These are phyloP conservation scores for Lactarius hengduanensis DNA, from an alignment of 768 basidiomycete genomes.

Conservation along the genomic window DNA sequence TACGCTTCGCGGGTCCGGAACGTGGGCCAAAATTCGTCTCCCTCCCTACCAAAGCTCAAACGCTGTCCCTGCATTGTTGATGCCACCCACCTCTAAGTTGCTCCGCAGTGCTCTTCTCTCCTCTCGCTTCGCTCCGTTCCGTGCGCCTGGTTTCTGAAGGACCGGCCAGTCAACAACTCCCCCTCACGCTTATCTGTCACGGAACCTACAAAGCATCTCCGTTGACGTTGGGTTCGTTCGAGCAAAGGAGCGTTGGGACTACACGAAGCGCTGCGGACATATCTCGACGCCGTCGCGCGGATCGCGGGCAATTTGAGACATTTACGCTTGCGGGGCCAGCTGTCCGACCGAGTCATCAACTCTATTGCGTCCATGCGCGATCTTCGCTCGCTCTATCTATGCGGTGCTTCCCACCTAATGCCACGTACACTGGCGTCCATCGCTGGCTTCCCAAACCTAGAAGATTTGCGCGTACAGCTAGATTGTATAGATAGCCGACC, in stretches of 20 bases:
- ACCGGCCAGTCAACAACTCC: conserved; percentile 17
- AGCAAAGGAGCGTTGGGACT: conserved; percentile 6
- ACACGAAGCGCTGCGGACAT: conserved; percentile 18
- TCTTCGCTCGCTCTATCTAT: conserved; percentile 26
- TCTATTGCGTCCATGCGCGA: conserved; percentile 23
- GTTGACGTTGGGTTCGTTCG: conserved; percentile 25
- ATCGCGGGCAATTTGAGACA: conserved; percentile 20
- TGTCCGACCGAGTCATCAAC: conserved; percentile 22
- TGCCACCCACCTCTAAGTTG: background rate
- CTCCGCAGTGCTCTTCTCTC: conserved; percentile 16
- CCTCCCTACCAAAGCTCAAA: conserved; percentile 5
- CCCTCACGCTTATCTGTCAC: conserved; percentile 27
- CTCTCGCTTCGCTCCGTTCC: conserved; percentile 23
- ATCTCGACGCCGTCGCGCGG: conserved; percentile 25
- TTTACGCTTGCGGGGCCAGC: conserved; percentile 26
- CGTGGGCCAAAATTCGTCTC: conserved; percentile 21
- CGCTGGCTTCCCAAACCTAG: conserved; percentile 23
- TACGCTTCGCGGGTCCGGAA: conserved; percentile 29
- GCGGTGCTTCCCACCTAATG: conserved; percentile 25
- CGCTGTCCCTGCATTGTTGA: conserved; percentile 4
- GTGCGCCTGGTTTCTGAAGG: conserved; percentile 23
- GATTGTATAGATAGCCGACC: conserved; percentile 19
- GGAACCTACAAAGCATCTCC: conserved; percentile 11
- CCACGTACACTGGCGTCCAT: conserved; percentile 28
- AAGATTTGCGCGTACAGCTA: conserved; percentile 28